Percentiles rank a stretch among this genome's conserved stretches.
These are phyloP conservation scores for Crithidia expoeki DNA, from an alignment of 208 protist genomes.

Conservation along the genomic window DNA sequence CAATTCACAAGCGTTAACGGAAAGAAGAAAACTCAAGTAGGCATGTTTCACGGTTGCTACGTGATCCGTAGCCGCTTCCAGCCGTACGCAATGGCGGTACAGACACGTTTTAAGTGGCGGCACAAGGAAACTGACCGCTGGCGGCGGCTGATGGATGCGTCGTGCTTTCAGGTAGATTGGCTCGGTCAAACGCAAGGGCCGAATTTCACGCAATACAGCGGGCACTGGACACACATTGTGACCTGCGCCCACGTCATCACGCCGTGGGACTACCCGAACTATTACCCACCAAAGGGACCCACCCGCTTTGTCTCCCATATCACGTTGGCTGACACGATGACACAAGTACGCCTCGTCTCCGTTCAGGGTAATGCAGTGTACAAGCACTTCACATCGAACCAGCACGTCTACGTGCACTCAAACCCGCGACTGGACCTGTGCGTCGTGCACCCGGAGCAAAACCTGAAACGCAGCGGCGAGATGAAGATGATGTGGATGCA, in stretches of 20 bases:
- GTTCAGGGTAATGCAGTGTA: slow-evolving; percentile 83
- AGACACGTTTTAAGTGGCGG: slow-evolving; percentile 91
- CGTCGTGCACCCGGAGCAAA: slow-evolving; percentile 87
- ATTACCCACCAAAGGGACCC: slow-evolving; percentile 80
- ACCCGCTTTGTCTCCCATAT: slow-evolving; percentile 90
- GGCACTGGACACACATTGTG: slow-evolving; percentile 89
- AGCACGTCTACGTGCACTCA: slow-evolving; percentile 87
- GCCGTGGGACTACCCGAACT: slow-evolving; percentile 93
- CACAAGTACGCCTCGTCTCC: slow-evolving; percentile 79
- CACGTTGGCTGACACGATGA: slow-evolving; percentile 87
- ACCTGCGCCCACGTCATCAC: slow-evolving; percentile 92
- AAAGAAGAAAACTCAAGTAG: not conserved
- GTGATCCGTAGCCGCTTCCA: slow-evolving; percentile 68
- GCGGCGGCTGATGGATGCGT: slow-evolving; percentile 90
- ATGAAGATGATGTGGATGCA: slow-evolving; percentile 95
- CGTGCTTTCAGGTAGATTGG: slow-evolving; percentile 89
- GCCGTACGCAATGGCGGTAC: slow-evolving; percentile 88
- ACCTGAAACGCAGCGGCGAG: slow-evolving; percentile 85
- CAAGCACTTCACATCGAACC: slow-evolving; percentile 91
- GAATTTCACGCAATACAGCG: slow-evolving; percentile 82
- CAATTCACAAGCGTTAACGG: not conserved
- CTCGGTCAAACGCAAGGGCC: slow-evolving; percentile 77
- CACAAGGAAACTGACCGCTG: slow-evolving; percentile 93
- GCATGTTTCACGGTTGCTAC: slow-evolving; percentile 22
- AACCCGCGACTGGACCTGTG: slow-evolving; percentile 90